Evolutionary conservation across 2,329 filamentous ascomycete genomes (phyloP).

Genomic region (Ascochyta viciae-villosae): DNA sequence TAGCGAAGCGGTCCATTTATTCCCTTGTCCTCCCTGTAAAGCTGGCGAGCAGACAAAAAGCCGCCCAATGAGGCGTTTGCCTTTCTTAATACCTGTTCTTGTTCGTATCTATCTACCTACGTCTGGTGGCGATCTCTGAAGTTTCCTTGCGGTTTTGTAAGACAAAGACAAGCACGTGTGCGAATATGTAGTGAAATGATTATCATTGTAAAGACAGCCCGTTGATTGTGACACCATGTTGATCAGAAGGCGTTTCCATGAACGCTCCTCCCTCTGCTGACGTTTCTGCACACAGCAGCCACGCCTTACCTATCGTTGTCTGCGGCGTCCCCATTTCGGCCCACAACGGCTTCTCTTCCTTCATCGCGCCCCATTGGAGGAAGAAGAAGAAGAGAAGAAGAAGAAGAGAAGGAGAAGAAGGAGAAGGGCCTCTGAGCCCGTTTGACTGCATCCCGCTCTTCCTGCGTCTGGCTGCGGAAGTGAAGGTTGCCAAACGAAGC

Average conservation of each 20-base stretch:
- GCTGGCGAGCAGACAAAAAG: conserved; percentile 20
- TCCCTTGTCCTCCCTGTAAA: conserved; percentile 21
- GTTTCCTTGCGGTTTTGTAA: conserved; percentile 23
- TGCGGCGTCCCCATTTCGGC: not conserved
- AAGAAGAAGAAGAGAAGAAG: no score
- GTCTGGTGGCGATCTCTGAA: conserved; percentile 18
- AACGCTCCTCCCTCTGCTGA: not conserved
- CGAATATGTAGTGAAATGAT: conserved; percentile 22
- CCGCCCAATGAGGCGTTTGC: conserved; percentile 21
- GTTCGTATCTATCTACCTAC: conserved; percentile 22
- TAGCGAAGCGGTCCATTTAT: conserved; percentile 29
- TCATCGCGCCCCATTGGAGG: not conserved
- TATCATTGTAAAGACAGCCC: conserved; percentile 11
- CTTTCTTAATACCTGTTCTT: conserved; percentile 30
- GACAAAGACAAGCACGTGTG: conserved; percentile 22
- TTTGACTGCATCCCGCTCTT: not conserved
- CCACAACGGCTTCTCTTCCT: not conserved
- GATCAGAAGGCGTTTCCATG: not conserved
- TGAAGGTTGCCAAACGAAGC: not conserved
- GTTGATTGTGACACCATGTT: conserved; percentile 3
- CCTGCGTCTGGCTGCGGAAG: not conserved
- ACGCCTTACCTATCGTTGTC: conserved; percentile 3
- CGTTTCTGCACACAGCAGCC: not conserved
- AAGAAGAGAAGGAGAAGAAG: not conserved
- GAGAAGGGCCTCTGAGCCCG: not conserved